Base-by-base conservation (phyloP, 495 filamentous ascomycete species). In the Aspergillus cavernicola region DNA sequence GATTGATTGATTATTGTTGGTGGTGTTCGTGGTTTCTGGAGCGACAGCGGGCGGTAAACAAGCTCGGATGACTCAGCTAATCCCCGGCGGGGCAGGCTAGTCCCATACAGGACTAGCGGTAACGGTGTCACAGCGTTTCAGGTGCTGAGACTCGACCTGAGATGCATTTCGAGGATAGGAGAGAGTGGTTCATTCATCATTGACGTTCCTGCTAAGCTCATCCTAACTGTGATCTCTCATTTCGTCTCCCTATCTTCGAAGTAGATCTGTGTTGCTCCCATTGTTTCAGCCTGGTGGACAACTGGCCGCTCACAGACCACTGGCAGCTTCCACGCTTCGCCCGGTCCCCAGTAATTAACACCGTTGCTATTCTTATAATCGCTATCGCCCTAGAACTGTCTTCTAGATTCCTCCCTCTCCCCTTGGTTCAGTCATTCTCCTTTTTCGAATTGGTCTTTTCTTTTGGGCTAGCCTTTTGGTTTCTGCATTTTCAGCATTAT, bases 401-500 rank as follows among this genome's bases (percentile, higher is more conserved):
- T 33, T 32, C 43, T 46, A 29, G 43, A 36, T 53, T 48, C 32
- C 46, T 38, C 54, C 54, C 15, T 44, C 45, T 31, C 43, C 39
- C 31, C 15, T 35, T 28, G 44, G 53, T 62, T 50, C 52, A 36
- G 18, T 49, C 43, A 31, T 18, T 16, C 33, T 59, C 48, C 58
- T 54, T 53, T 57, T 55, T 57, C n/a, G 53, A 46, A 53, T 52
- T 52, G 36, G 33, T 52, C 28, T 51, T 55, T 33, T 41, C 55
- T 50, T 57, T 59, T 63, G 43, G 37, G 49, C 41, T 42, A 31
- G 22, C 42, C 50, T 52, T 47, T 51, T 40, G 38, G 39, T 29
- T 26, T 15, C 32, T 49, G 13, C 15, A 19, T 33, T 32, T 39
- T 42, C 61, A 46, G 48, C 55, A 55, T 41, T 50, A 98, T 98